A percentile compares a stretch with the other conserved stretches of the same genome.
These are phyloP conservation scores for Angomonas ambiguus DNA, from an alignment of 208 protist genomes.

Conservation along the genomic window DNA sequence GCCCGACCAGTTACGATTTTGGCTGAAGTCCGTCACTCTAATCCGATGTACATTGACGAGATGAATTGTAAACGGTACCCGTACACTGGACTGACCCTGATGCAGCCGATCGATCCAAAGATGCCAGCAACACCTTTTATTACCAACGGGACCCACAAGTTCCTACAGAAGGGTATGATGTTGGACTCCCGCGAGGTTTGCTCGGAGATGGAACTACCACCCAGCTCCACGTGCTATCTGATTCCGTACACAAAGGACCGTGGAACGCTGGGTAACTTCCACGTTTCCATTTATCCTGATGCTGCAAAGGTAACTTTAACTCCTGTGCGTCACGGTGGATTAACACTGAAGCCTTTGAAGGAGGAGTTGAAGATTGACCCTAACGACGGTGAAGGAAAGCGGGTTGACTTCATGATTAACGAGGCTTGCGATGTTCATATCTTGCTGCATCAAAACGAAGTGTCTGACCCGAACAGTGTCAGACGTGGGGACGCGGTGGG, in stretches of 20 bases:
- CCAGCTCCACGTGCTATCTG: conserved; percentile 62
- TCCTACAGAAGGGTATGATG: conserved; percentile 85
- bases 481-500: conserved; percentile 52
- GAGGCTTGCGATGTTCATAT: conserved; percentile 66
- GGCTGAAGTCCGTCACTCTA: conserved; percentile 63
- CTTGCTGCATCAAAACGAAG: conserved; percentile 68
- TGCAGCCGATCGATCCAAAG: conserved; percentile 47
- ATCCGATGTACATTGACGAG: conserved; percentile 50
- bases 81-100: conserved; percentile 71
- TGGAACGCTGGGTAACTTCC: conserved; percentile 56
- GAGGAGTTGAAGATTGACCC: conserved; percentile 36
- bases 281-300: conserved; percentile 77
- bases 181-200: conserved; percentile 86
- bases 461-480: conserved; percentile 18
- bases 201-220: conserved; percentile 66
- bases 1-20: conserved; percentile 56
- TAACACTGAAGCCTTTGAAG: conserved; percentile 43
- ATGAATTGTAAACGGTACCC: conserved; percentile 77
- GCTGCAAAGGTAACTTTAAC: conserved; percentile 66
- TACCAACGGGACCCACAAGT: conserved; percentile 72
- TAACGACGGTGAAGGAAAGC: conserved; percentile 31
- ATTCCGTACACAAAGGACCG: conserved; percentile 71
- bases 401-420: conserved; percentile 64
- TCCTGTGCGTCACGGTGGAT: conserved; percentile 59
- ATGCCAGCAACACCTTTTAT: conserved; percentile 64